Evolutionary conservation across 129 eudicot genomes (phyloP).

Genomic region (Artemisia tridentata): DNA sequence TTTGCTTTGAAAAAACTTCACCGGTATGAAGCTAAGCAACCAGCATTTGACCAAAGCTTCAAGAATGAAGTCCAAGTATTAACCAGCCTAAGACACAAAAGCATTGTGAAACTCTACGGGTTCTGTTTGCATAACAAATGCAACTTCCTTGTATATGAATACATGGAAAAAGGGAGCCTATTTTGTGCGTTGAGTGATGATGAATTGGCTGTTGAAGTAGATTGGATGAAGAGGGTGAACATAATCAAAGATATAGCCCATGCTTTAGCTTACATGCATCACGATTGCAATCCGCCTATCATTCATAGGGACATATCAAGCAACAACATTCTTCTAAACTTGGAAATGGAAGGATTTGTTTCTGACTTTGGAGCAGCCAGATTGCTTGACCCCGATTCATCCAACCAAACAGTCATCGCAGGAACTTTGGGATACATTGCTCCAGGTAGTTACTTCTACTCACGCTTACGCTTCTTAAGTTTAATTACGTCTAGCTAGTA

Average conservation of each 20-base stretch:
- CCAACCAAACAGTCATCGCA: slow-evolving; percentile 30
- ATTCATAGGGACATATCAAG: slow-evolving; percentile 43
- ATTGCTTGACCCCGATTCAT: slow-evolving; percentile 35
- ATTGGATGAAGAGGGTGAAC: slow-evolving; percentile 39
- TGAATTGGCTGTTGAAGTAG: slow-evolving; percentile 26
- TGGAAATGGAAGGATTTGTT: slow-evolving; percentile 25
- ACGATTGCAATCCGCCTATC: slow-evolving; percentile 35
- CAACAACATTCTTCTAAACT: slow-evolving; percentile 38
- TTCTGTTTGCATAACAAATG: slow-evolving; percentile 30
- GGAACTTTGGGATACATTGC: slow-evolving; percentile 47
- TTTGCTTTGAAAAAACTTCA: too few species aligned
- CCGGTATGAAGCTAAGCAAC: slow-evolving; percentile 13
- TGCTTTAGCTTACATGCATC: slow-evolving; percentile 46
- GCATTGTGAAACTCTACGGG: slow-evolving; percentile 34
- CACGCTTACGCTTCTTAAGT: too few species aligned
- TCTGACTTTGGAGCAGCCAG: slow-evolving; percentile 44
- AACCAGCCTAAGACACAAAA: slow-evolving; percentile 29
- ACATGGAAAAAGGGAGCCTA: slow-evolving; percentile 46
- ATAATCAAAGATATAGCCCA: slow-evolving; percentile 35
- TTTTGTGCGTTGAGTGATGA: slow-evolving; percentile 26
- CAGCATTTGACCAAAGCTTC: slow-evolving; percentile 27
- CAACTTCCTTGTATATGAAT: slow-evolving; percentile 37
- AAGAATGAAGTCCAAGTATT: slow-evolving; percentile 31
- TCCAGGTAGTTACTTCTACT: too few species aligned
- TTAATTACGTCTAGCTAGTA: too few species aligned